Evolutionary conservation across 805 yeast species (phyloP), one percentile per base, ranked within the genome.

Genomic region (Kluyveromyces dobzhanskii): DNA sequence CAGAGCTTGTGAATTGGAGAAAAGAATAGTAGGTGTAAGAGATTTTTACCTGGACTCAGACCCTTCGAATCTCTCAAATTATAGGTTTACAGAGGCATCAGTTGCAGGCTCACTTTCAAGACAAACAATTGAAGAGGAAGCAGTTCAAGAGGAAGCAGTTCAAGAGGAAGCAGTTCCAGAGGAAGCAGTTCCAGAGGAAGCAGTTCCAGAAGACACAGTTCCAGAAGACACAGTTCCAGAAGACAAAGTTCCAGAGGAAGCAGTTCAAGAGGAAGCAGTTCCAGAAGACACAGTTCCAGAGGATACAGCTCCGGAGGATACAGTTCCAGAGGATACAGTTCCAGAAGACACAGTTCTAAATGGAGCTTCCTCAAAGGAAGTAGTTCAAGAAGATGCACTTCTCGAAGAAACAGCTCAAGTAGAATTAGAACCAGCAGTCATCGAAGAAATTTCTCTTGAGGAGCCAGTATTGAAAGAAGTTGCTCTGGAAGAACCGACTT

Each of bases 21-120:
- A 92, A 50, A 67, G 95, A 53, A 79, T 92, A 40, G 94, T 88
- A 31, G 96, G 97, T 19, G 98, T 92, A 12, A 73, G 94, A 53
- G 86, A 85, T 48, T 85, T 82, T 50, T 85, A 85, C 54, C 66
- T 82, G 25, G 81, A 78, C 57, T 69, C 76, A 14, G 70, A 66
- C 37, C 64, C 64, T 30, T 59, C 64, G 24, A 62, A 64, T 39
- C 57, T 72, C 56, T 62, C 61, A 35, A 65, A 66, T 34, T 67
- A 67, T 46, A 70, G 68, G 47, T 78, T 76, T 47, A 53, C 63
- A 58, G 47, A 37, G 14, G 49, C 13, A n/a, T n/a, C n/a, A n/a
- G n/a, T n/a, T n/a, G n/a, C n/a, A 14, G 16, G 28, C 19, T 9
- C 18, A 11, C 19, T 16, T n/a, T n/a, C n/a, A n/a, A n/a, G n/a